Evolutionary conservation across 306 rosid species (phyloP).

Genomic region (Pyrus betulifolia): DNA sequence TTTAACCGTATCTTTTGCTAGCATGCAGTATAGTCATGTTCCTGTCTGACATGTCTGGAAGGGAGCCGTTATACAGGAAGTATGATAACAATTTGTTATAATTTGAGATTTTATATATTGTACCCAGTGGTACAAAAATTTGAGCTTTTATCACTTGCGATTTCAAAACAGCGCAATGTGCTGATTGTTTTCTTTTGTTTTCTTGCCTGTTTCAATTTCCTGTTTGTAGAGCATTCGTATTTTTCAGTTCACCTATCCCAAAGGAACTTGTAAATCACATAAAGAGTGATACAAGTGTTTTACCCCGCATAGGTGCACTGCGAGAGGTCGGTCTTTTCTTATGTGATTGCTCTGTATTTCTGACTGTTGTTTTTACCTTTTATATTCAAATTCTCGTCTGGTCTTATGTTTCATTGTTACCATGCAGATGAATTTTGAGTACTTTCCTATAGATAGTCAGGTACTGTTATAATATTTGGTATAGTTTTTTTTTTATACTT

Average conservation of each 20-base stretch:
- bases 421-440: constrained; percentile 90
- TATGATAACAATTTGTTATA: constrained; percentile 28
- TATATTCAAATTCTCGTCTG: background rate
- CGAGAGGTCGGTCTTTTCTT: constrained; percentile 54
- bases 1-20: constrained; percentile 51
- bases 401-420: constrained; percentile 17
- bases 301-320: constrained; percentile 90
- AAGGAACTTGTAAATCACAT: constrained; percentile 77
- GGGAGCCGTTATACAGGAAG: constrained; percentile 93
- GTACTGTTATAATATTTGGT: constrained; percentile 29
- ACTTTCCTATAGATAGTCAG: constrained; percentile 86
- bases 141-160: background rate
- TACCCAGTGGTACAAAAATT: background rate
- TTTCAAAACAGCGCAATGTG: background rate
- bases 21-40: constrained; percentile 92
- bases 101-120: background rate
- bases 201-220: constrained; percentile 2
- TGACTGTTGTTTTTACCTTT: background rate
- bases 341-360: constrained; percentile 13
- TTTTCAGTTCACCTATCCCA: constrained; percentile 80
- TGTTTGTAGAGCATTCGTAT: constrained; percentile 65
- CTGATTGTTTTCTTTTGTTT: constrained; percentile 24
- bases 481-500: background rate
- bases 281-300: constrained; percentile 80
- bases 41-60: constrained; percentile 98